These are phyloP conservation scores for Trypethelium eluteriae DNA, from an alignment of 495 filamentous ascomycete genomes.

Conservation along the genomic window DNA sequence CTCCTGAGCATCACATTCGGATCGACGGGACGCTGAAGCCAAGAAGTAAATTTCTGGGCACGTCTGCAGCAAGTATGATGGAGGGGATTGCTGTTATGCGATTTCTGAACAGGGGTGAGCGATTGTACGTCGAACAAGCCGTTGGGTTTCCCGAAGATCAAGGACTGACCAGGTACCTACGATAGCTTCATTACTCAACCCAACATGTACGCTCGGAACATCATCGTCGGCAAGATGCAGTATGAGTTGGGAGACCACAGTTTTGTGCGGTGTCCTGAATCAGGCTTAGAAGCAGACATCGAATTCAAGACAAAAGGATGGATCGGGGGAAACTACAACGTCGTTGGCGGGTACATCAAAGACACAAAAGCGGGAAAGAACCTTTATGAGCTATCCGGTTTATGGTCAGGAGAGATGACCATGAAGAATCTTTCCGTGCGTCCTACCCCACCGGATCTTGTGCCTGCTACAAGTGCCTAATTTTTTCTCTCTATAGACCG, in stretches of 20 bases:
- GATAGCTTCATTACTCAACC: slow-evolving; percentile 82
- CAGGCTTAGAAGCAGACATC: slow-evolving; percentile 78
- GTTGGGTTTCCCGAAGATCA: background rate
- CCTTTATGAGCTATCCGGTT: slow-evolving; percentile 80
- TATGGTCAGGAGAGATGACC: slow-evolving; percentile 92
- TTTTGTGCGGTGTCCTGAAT: slow-evolving; percentile 84
- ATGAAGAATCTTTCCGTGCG: slow-evolving; percentile 74
- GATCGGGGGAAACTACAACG: slow-evolving; percentile 92
- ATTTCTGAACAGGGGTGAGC: slow-evolving; percentile 73
- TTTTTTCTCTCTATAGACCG: slow-evolving; percentile 49
- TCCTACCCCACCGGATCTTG: background rate
- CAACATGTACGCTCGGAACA: slow-evolving; percentile 98
- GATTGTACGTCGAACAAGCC: slow-evolving; percentile 60
- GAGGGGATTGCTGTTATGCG: slow-evolving; percentile 86
- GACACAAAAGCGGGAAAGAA: slow-evolving; percentile 78
- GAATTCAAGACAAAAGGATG: slow-evolving; percentile 99
- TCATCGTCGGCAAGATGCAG: slow-evolving; percentile 98
- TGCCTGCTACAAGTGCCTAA: background rate
- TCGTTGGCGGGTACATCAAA: slow-evolving; percentile 86
- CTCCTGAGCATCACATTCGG: slow-evolving; percentile 84
- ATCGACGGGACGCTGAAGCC: slow-evolving; percentile 96
- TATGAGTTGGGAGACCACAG: slow-evolving; percentile 98
- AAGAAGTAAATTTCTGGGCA: slow-evolving; percentile 92
- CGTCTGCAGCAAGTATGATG: slow-evolving; percentile 97
- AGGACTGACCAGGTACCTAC: slow-evolving; percentile 9